Base-by-base conservation (phyloP, 2,329 filamentous ascomycete species). In the Alternaria longipes region DNA sequence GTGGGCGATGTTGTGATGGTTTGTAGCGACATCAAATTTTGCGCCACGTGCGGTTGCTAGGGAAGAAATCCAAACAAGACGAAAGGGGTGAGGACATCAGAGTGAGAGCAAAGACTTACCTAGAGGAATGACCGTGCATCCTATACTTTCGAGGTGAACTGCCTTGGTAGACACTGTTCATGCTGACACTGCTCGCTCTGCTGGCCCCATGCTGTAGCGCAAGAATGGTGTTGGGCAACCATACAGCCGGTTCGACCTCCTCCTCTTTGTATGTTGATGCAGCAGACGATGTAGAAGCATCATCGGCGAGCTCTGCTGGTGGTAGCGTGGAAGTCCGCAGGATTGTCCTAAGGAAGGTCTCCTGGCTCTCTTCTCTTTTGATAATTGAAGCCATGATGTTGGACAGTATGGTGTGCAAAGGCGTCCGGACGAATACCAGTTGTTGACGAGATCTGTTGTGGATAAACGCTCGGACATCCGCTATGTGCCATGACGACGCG, bases 31-130 rank as follows among this genome's bases (percentile, higher is more conserved):
- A 28, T 50, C 22, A 47, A 58, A 41, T 60, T 51, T 46, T 40
- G 11, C 44, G 30, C 45, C 52, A 41, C 30, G 45, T 32, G 52
- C 34, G 41, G 62, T 64, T 65, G 65, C 61, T 30, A 63, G 42
- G 59, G 59, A 49, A 42, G 51, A 61, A n/a, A 14, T 53, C 38
- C 56, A 54, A 46, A 57, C 47, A 57, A 64, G 62, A 66, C 30
- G 63, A 57, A 64, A 63, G 54, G 47, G 8, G 46, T 51, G 56
- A 50, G 34, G 55, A 60, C 14, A 52, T 14, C 24, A 34, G n/a
- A 22, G 20, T 45, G 46, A 38, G 3, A n/a, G 16, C 47, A 34
- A 28, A 26, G 44, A 30, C 24, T 6, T 54, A 45, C 52, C 26
- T 5, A 11, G 16, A 14, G 18, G 36, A 24, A 30, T n/a, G 22